Evolutionary conservation across 768 basidiomycete genomes (phyloP), one percentile per base, ranked within the genome.

Genomic region (Phaeotremella fagi): DNA sequence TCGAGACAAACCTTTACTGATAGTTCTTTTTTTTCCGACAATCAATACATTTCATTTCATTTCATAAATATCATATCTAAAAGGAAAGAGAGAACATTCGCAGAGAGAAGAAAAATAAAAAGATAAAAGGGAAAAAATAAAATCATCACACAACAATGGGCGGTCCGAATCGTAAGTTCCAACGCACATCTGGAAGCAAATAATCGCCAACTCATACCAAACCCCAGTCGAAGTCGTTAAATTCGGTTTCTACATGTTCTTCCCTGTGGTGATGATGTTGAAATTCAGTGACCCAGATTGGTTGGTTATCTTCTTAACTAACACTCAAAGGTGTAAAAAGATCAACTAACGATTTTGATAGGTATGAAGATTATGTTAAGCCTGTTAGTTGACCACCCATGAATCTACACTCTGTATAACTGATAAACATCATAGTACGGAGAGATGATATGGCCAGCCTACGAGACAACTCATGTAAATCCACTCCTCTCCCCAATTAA

Each of bases 171-270:
- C 46, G 56, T 58, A 42, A 37, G 56, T 15, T 33, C 31, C 31
- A 7, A 33, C 31, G 31, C 16, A 33, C 16, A 7, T 16, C 16
- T 33, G 9, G 16, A 20, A 20, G 4, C 44, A 24, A 15, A 25
- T 22, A 15, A 24, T 5, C 24, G 20, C 22, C 20, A 9, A 22
- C n/a, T n/a, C n/a, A n/a, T n/a, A n/a, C n/a, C n/a, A n/a, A n/a
- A n/a, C n/a, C n/a, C n/a, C n/a, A n/a, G 69, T 71, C 20, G 69
- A 71, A 54, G 64, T 71, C 43, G 55, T 68, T 54, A 65, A 63
- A 48, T 71, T 71, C 54, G 69, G 69, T 9, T 63, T 68, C 41
- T 71, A 71, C 64, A 54, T 71, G 59, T 71, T 71, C 62, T 65
- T 66, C 52, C 69, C 69, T 7, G 62, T 71, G 24, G 56, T 52